Conservation (phyloP, 2,329 filamentous ascomycete genomes). For the Thelonectria blattea region DNA sequence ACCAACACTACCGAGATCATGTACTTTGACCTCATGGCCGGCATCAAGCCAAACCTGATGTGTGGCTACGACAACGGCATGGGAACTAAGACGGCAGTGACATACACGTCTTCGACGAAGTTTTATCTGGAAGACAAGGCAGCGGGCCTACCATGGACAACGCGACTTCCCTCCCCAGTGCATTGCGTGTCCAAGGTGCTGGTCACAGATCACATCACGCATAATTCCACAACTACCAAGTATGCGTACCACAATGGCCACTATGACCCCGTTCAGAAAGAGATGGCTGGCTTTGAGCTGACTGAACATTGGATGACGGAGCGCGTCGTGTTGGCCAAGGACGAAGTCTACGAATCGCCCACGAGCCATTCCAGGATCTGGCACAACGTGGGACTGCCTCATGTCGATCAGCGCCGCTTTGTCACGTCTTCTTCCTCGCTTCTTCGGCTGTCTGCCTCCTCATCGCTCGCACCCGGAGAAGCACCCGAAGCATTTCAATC, state of each 20-base stretch:
- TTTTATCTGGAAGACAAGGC: slow-evolving; percentile 31
- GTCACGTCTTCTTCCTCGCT: no score
- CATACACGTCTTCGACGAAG: background rate
- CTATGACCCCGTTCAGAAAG: slow-evolving; percentile 36
- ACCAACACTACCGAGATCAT: background rate
- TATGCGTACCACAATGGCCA: slow-evolving; percentile 39
- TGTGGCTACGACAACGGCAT: background rate
- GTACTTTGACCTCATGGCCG: background rate
- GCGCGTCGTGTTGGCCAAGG: background rate
- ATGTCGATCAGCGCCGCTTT: no score
- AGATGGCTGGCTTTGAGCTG: slow-evolving; percentile 42
- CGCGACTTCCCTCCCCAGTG: slow-evolving; percentile 38
- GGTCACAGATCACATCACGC: slow-evolving; percentile 16
- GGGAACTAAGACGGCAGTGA: background rate
- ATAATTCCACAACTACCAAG: background rate
- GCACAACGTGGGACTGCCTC: no score
- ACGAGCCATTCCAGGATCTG: no score
- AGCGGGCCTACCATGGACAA: slow-evolving; percentile 33
- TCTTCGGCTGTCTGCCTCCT: no score
- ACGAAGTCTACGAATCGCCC: background rate
- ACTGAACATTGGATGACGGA: slow-evolving; percentile 38
- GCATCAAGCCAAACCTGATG: background rate
- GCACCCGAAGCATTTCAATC: background rate
- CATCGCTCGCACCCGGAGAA: no score
- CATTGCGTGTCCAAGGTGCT: slow-evolving; percentile 30